These are phyloP conservation scores for Cladorrhinum sp. DNA, from an alignment of 2,329 filamentous ascomycete genomes.

Conservation along the genomic window DNA sequence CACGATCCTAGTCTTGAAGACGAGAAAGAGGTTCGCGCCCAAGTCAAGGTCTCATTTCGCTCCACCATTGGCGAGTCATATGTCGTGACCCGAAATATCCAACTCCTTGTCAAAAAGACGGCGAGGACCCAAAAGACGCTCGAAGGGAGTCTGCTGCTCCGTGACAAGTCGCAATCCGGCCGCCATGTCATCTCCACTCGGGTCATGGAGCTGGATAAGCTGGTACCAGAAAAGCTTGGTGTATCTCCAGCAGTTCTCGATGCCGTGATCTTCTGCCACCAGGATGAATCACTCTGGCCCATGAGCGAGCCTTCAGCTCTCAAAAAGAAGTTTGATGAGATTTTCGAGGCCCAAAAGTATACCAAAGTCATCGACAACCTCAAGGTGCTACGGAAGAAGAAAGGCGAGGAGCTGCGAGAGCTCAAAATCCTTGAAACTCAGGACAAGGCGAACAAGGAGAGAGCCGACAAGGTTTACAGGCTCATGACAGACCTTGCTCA, in stretches of 20 bases:
- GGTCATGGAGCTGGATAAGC: slow-evolving; percentile 74
- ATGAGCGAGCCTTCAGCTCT: slow-evolving; percentile 81
- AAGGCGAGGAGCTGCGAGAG: slow-evolving; percentile 70
- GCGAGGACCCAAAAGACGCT: slow-evolving; percentile 74
- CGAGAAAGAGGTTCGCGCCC: slow-evolving; percentile 84
- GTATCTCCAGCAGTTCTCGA: slow-evolving; percentile 89
- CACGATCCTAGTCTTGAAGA: slow-evolving; percentile 92
- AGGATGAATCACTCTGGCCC: slow-evolving; percentile 96
- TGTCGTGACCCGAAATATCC: slow-evolving; percentile 78
- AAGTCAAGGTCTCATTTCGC: slow-evolving; percentile 86
- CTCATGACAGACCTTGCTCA: slow-evolving; percentile 56
- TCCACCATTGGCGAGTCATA: slow-evolving; percentile 75
- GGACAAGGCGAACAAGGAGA: slow-evolving; percentile 80
- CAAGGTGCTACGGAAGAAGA: slow-evolving; percentile 78
- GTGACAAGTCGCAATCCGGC: slow-evolving; percentile 67
- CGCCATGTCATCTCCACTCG: slow-evolving; percentile 74
- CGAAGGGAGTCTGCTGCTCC: slow-evolving; percentile 72
- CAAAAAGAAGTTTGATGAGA: slow-evolving; percentile 95
- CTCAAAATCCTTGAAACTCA: slow-evolving; percentile 73
- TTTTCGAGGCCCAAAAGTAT: slow-evolving; percentile 95
- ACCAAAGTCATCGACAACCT: slow-evolving; percentile 97
- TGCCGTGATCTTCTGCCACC: slow-evolving; percentile 96
- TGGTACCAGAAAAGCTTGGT: slow-evolving; percentile 82
- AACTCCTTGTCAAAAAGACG: slow-evolving; percentile 82
- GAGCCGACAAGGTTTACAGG: slow-evolving; percentile 69